phyloP scores from a whole-genome alignment of 805 yeast species.

The Yarrowia phangngaensis region DNA sequence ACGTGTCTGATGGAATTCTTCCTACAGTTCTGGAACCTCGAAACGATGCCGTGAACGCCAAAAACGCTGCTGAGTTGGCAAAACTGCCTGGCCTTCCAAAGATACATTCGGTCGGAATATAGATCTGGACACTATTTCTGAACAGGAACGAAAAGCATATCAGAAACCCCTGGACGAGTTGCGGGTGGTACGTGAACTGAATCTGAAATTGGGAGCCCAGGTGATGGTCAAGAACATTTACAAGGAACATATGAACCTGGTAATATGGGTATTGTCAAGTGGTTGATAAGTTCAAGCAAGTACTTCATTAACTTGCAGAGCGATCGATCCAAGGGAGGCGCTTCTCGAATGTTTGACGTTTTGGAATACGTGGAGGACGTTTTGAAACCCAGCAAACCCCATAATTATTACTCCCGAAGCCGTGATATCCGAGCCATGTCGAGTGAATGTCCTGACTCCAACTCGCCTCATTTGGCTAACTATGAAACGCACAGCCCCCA shows the following conservation, averaged over 20 bases:
- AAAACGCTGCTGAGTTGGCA: conserved; percentile 56
- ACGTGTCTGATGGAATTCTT: conserved; percentile 68
- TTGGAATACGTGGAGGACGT: conserved; percentile 7
- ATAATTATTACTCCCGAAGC: neutral
- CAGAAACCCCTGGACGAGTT: conserved; percentile 47
- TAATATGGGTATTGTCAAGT: conserved; percentile 68
- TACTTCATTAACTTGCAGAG: neutral
- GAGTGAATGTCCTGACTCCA: neutral
- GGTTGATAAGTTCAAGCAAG: conserved; percentile 42
- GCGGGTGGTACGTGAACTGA: conserved; percentile 64
- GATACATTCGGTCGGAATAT: too few relatives aligned
- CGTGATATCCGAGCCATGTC: neutral
- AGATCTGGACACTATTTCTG: conserved; percentile 44
- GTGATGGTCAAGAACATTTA: conserved; percentile 76
- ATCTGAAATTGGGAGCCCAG: conserved; percentile 79
- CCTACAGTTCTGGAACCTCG: conserved; percentile 91
- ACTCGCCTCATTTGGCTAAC: neutral
- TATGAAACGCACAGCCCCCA: too few relatives aligned
- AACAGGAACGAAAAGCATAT: conserved; percentile 32
- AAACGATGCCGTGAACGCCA: conserved; percentile 71
- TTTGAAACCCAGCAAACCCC: neutral
- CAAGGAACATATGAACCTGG: conserved; percentile 54
- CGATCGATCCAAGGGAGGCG: neutral
- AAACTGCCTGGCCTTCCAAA: conserved; percentile 47
- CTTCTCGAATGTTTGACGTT: neutral